phyloP scores from a whole-genome alignment of 2,329 filamentous ascomycete species.

The Calycina marina region DNA sequence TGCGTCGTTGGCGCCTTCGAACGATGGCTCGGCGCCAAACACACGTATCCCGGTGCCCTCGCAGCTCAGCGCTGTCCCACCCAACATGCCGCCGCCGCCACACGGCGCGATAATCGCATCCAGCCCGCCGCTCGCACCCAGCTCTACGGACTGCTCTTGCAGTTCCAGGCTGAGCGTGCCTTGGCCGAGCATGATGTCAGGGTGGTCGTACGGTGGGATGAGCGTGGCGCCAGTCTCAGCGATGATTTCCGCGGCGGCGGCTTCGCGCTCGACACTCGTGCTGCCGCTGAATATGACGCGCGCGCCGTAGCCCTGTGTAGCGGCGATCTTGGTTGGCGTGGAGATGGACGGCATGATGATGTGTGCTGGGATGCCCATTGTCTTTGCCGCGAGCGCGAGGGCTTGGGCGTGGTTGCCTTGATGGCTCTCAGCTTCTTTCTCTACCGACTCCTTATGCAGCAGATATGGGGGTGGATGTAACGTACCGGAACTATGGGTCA shows the following conservation, averaged over 20 bases:
- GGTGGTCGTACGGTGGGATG: constrained; percentile 85
- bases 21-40: constrained; percentile 76
- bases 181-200: constrained; percentile 81
- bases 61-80: constrained; percentile 65
- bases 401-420: constrained; percentile 94
- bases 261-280: constrained; percentile 69
- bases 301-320: constrained; percentile 65
- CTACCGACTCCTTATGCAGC: background rate
- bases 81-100: constrained; percentile 79
- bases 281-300: constrained; percentile 68
- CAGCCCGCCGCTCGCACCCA: constrained; percentile 29
- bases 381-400: constrained; percentile 67
- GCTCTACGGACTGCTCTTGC: constrained; percentile 50
- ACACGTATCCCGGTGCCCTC: constrained; percentile 58
- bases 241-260: constrained; percentile 54
- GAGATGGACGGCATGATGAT: constrained; percentile 89
- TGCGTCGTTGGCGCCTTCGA: constrained; percentile 74
- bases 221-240: constrained; percentile 60
- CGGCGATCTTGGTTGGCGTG: constrained; percentile 74
- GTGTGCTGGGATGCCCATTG: constrained; percentile 60
- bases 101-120: constrained; percentile 70
- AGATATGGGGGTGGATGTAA: background rate
- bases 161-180: constrained; percentile 81
- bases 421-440: background rate
- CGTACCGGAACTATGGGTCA: constrained; percentile 78